These are phyloP conservation scores for Pythium rhizo-oryzae DNA, from an alignment of 352 stramenopile species.

Conservation along the genomic window DNA sequence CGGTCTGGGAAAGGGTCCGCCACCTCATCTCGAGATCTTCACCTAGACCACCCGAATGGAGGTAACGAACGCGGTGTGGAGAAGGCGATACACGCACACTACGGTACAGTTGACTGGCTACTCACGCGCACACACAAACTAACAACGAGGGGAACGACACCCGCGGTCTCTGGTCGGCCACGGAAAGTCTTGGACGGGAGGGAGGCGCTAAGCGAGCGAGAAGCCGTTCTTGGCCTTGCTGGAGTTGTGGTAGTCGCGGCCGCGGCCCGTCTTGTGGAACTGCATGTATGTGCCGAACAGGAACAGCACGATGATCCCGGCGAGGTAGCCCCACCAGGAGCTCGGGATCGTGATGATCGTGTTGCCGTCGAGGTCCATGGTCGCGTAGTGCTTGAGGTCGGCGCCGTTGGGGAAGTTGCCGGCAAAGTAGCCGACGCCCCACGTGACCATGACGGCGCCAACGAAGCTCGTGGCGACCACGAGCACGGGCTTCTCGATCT, in stretches of 20 bases:
- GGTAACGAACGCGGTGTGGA: too few relatives aligned
- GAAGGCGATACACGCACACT: too few relatives aligned
- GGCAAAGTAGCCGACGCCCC: conserved; percentile 60
- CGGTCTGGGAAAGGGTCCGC: too few relatives aligned
- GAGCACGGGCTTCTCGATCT: conserved; percentile 58
- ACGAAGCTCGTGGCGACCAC: conserved; percentile 57
- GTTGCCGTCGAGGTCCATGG: conserved; percentile 18
- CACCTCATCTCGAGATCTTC: too few relatives aligned
- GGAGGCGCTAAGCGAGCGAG: not conserved
- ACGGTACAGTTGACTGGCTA: too few relatives aligned
- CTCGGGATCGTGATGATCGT: conserved; percentile 34
- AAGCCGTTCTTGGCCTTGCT: conserved; percentile 1
- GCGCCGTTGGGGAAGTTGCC: conserved; percentile 56
- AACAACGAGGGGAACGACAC: too few relatives aligned
- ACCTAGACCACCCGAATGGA: too few relatives aligned
- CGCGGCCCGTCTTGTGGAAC: conserved; percentile 35
- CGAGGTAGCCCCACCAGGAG: conserved; percentile 48
- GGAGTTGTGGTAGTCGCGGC: conserved; percentile 15
- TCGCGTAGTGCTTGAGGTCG: conserved; percentile 43
- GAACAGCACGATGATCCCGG: conserved; percentile 36
- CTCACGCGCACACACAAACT: not conserved
- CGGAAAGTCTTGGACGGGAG: too few relatives aligned
- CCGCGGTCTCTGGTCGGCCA: too few relatives aligned
- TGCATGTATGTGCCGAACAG: conserved; percentile 36
- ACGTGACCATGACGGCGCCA: conserved; percentile 42